Base-by-base conservation (phyloP, 2,329 filamentous ascomycete genomes). In the Didymella pinodella region DNA sequence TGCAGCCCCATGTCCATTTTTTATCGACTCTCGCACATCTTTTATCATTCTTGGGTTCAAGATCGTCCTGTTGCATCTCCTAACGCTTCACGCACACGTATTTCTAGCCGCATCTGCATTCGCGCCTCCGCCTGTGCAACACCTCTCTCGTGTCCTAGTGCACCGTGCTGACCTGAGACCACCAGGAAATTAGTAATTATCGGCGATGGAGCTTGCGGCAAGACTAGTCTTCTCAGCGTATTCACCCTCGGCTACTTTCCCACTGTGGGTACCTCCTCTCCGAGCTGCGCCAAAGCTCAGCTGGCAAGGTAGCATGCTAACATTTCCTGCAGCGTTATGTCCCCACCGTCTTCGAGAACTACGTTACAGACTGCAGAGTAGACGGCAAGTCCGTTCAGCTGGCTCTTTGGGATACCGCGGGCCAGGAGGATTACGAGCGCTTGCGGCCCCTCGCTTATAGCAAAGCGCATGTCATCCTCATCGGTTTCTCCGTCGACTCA, bases 381-480 rank as follows among this genome's bases (percentile, higher is more conserved):
- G 95, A 99, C 77, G 95, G 95, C 73, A 97, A 97, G 78, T 97
- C 92, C n/a, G 95, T 99, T 38, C 95, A 99, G 81, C 85, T 99
- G 64, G 95, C 95, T 50, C 83, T 99, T 71, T 99, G 95, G 95
- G 95, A 99, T 88, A 99, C 95, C n/a, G 95, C 95, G 50, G 95
- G 95, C 61, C 95, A 99, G 79, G 95, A 99, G 85, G 95, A 99
- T 77, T 99, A 99, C 78, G 95, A 99, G 79, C 86, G 95, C 76
- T 83, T 99, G 80, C 90, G 95, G 64, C 95, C 95, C 51, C 84
- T 99, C 50, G 95, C 95, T 65, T 99, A 99, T 78, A 91, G 93
- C 48, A 97, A 98, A 82, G 95, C 95, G 58, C 95, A 99, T 78
- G 93, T 99, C 68, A 94, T 99, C 68, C 82, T 99, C 64, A 95